Percentiles rank a stretch among this genome's conserved stretches.
phyloP scores from a whole-genome alignment of 2,329 filamentous ascomycete genomes.

The Zasmidium cellare region DNA sequence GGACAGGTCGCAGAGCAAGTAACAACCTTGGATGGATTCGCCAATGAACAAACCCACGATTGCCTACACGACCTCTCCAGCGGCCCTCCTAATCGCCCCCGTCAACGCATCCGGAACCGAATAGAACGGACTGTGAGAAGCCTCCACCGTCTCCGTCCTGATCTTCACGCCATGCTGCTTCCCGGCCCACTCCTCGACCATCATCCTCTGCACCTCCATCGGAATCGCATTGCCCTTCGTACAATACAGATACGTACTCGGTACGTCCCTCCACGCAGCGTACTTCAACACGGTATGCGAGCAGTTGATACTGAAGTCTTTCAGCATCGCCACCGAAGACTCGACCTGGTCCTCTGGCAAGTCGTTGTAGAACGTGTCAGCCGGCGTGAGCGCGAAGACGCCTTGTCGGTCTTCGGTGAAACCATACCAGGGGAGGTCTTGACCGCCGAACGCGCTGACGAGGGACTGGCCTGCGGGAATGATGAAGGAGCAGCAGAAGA shows the following conservation, averaged over 20 bases:
- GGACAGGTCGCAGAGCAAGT: no score
- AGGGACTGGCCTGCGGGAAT: not conserved
- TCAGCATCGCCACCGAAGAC: not conserved
- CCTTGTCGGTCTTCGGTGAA: not conserved
- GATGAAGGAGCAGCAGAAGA: conserved; percentile 2
- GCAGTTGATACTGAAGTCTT: not conserved
- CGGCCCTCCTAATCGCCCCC: conserved; percentile 1
- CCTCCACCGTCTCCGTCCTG: conserved; percentile 1
- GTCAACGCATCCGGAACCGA: not conserved
- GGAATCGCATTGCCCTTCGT: not conserved
- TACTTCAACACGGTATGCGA: not conserved
- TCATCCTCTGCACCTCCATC: not conserved
- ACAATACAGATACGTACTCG: conserved; percentile 3
- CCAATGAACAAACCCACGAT: no score
- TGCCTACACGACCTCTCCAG: not conserved
- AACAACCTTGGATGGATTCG: no score
- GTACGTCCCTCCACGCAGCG: conserved; percentile 1
- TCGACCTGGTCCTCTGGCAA: not conserved
- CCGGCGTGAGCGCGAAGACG: not conserved
- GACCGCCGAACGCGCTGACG: not conserved
- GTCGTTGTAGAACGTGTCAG: conserved; percentile 2
- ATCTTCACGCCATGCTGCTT: not conserved
- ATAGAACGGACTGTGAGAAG: not conserved
- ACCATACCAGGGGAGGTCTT: not conserved
- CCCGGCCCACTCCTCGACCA: conserved; percentile 1